These are phyloP conservation scores for Acanthamoeba castellanii DNA, from an alignment of 208 protist genomes.

Conservation along the genomic window DNA sequence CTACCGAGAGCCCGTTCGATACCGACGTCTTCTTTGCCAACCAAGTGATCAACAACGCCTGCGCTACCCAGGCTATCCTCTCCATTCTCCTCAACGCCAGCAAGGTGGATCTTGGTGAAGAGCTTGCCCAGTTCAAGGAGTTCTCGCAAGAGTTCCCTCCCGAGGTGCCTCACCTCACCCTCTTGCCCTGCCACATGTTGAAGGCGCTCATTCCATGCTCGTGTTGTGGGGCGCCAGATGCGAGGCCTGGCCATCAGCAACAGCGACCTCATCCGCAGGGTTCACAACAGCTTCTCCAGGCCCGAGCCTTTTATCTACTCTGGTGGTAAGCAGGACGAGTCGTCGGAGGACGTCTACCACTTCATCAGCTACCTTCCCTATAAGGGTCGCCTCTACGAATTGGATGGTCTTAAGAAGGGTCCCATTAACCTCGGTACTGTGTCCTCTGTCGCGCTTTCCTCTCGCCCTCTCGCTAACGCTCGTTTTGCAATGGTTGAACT, in stretches of 20 bases:
- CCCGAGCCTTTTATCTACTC: constrained; percentile 88
- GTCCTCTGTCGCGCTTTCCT: not conserved
- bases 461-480: not conserved
- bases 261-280: constrained; percentile 92
- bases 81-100: constrained; percentile 96
- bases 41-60: constrained; percentile 97
- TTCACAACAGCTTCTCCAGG: constrained; percentile 97
- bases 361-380: constrained; percentile 96
- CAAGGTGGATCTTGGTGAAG: constrained; percentile 93
- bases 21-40: constrained; percentile 96
- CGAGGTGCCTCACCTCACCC: constrained; percentile 53
- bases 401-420: constrained; percentile 97
- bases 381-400: constrained; percentile 96
- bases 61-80: constrained; percentile 98
- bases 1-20: constrained; percentile 76
- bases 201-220: not conserved
- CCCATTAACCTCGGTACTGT: constrained; percentile 90
- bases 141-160: constrained; percentile 89
- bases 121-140: constrained; percentile 89
- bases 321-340: constrained; percentile 73
- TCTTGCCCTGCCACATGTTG: not conserved
- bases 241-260: constrained; percentile 90
- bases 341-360: constrained; percentile 95
- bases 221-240: constrained; percentile 81
- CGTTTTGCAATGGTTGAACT: not conserved